Base-by-base conservation (phyloP, 495 filamentous ascomycete species). In the Tuber calosporum region DNA sequence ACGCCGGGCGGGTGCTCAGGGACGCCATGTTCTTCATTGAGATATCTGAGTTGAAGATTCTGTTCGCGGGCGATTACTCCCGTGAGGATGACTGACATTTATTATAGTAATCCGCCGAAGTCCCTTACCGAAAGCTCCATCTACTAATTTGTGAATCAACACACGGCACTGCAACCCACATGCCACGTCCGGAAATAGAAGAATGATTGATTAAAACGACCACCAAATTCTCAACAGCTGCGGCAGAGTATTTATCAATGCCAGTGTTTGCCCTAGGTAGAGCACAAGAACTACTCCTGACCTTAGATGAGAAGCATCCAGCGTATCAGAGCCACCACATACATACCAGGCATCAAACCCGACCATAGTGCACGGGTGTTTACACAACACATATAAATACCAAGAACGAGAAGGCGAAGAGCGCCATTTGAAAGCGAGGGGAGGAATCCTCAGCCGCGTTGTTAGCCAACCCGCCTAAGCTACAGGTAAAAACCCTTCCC, bases 391-490 rank as follows among this genome's bases (percentile, higher is more conserved):
- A 97, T 80, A 91, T 97, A 73, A 90, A 92, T 70, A 92, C 93
- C 38, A 99, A 98, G 95, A 99, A 99, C 81, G 94, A 97, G 82
- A 97, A 97, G 79, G 97, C 98, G 83, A 97, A 96, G 80, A 87
- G 91, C 3, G 91, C 90, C 6, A 92, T 97, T 92, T 48, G 93
- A 95, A 83, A 88, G 88, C 3, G 90, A 90, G 58, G 90, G 89
- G 36, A 91, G 90, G 34, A 95, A 96, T 17, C 95, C 95, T 0
- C 48, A 89, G 92, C 19, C 98, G 95, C 82, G 94, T 99, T 99
- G 92, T 89, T 99, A 45, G 95, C 95, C 0, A 93, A 90, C 75
- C 95, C 95, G 1, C 96, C 96, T 88, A 99, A 98, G 95, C 81
- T 99, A 68, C 80, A 82, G 80, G 79, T 81, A n/a, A 81, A 77